Evolutionary conservation across 1,139 yeast genomes (phyloP), one percentile per base, ranked within the genome.

Genomic region (Saccharomyces pastorianus): DNA sequence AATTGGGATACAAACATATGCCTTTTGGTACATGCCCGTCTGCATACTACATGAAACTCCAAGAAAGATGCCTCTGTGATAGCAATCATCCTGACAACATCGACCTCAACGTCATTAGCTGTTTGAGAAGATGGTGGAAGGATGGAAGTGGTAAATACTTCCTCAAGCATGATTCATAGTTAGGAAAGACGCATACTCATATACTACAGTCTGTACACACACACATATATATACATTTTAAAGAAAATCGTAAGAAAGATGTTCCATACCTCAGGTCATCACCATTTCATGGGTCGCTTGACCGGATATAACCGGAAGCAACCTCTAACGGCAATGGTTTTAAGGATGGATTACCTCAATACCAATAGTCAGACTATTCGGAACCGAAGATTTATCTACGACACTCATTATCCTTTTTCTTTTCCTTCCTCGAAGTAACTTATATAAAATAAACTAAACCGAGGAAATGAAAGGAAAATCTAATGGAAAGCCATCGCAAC

Each of bases 291-390:
- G 95, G 89, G 82, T 84, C 90, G 67, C 71, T 71, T 65, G 60
- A 64, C 71, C 70, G 59, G 44, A 29, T 56, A 54, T 51, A 20
- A 53, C 54, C 60, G 66, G 70, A 60, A 73, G 88, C 88, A 83
- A 84, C 95, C 95, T 86, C 88, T 71, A 82, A 83, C 85, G 80
- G 90, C 95, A 87, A 88, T 88, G 96, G 96, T 88, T 82, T 82
- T 82, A 82, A 79, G 81, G 84, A 76, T 80, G 87, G 77, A 62
- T 59, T 55, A 44, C 55, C 38, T 13, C 44, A 13, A 38, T 38
- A 38, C 44, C 44, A 38, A 13, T 41, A 34, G 47, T 44, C 29
- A 41, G 31, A 31, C 29, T 42, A 38, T 20, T 51, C 50, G 44
- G 32, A 50, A 46, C 32, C 50, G 47, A 49, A 49, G 44, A 51